Evolutionary conservation across 78 protist genomes (phyloP).

Genomic region (Trichosphaerium sp.): DNA sequence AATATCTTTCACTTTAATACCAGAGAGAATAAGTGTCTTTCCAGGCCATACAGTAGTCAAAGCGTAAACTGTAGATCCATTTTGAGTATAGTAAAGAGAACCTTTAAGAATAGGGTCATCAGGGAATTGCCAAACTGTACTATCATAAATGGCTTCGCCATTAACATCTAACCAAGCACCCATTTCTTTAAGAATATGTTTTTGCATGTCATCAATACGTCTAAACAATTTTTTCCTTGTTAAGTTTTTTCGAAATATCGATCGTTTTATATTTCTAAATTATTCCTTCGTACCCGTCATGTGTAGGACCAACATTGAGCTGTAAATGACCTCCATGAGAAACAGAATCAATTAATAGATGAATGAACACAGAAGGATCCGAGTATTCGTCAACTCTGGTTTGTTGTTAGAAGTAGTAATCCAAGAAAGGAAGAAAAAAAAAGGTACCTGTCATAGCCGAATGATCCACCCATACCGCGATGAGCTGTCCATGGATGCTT

Average conservation of each 20-base stretch:
- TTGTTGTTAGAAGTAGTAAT: too few relatives aligned
- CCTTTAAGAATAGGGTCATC: conserved; percentile 5
- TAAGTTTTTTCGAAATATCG: too few relatives aligned
- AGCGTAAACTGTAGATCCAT: background rate
- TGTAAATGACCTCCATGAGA: conserved; percentile 27
- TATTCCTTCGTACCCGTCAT: too few relatives aligned
- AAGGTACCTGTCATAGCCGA: conserved; percentile 42
- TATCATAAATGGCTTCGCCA: conserved; percentile 31
- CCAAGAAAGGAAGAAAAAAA: too few relatives aligned
- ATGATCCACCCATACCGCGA: conserved; percentile 11
- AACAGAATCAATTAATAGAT: conserved; percentile 6
- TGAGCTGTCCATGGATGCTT: conserved; percentile 42
- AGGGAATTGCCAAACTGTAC: conserved; percentile 25
- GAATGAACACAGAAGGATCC: conserved; percentile 1
- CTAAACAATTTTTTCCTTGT: too few relatives aligned
- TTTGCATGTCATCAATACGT: conserved; percentile 11
- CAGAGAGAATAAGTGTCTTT: too few relatives aligned
- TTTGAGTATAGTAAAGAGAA: conserved; percentile 1
- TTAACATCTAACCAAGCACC: conserved; percentile 30
- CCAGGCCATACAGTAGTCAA: background rate
- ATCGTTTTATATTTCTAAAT: too few relatives aligned
- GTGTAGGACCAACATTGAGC: conserved; percentile 39
- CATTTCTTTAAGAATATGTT: conserved; percentile 5
- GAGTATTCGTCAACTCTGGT: background rate
- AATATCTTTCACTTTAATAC: too few relatives aligned